Evolutionary conservation across 306 rosid species (phyloP).

Genomic region (Acacia confusa): DNA sequence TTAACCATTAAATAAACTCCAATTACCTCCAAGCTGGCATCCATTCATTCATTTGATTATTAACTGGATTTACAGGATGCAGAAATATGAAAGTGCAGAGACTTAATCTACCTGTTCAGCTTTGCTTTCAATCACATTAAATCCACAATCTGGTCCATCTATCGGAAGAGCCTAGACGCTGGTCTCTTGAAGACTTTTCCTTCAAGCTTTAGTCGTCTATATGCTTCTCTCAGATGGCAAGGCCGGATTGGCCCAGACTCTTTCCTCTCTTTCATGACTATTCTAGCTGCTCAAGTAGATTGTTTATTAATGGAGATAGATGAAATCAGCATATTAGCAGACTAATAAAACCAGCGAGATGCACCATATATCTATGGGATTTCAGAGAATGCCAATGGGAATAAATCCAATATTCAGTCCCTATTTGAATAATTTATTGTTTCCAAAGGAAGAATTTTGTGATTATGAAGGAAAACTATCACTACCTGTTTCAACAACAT

Average conservation of each 20-base stretch:
- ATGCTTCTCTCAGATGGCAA: slow-evolving; percentile 91
- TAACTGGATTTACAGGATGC: neutral
- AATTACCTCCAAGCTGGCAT: neutral
- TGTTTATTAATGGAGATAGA: neutral
- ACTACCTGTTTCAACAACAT: slow-evolving; percentile 76
- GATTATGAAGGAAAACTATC: slow-evolving; percentile 20
- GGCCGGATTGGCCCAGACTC: slow-evolving; percentile 95
- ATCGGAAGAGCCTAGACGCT: slow-evolving; percentile 72
- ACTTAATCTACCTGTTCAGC: neutral
- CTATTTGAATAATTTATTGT: neutral
- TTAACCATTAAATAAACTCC: neutral
- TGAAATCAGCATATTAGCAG: slow-evolving; percentile 19
- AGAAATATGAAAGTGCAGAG: neutral
- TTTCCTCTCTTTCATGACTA: slow-evolving; percentile 78
- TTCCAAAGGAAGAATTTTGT: slow-evolving; percentile 12
- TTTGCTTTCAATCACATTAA: slow-evolving; percentile 3
- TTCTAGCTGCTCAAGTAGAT: slow-evolving; percentile 64
- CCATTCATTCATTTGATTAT: neutral
- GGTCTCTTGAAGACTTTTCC: slow-evolving; percentile 86
- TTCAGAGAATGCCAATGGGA: neutral
- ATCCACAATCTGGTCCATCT: slow-evolving; percentile 34
- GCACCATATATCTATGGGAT: neutral
- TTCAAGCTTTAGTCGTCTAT: slow-evolving; percentile 83
- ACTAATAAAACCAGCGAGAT: neutral
- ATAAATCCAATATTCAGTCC: neutral